A percentile compares a stretch with the other conserved stretches of the same genome.
These are phyloP conservation scores for Colletotrichum acutatum DNA, from an alignment of 2,329 filamentous ascomycete species.

Conservation along the genomic window DNA sequence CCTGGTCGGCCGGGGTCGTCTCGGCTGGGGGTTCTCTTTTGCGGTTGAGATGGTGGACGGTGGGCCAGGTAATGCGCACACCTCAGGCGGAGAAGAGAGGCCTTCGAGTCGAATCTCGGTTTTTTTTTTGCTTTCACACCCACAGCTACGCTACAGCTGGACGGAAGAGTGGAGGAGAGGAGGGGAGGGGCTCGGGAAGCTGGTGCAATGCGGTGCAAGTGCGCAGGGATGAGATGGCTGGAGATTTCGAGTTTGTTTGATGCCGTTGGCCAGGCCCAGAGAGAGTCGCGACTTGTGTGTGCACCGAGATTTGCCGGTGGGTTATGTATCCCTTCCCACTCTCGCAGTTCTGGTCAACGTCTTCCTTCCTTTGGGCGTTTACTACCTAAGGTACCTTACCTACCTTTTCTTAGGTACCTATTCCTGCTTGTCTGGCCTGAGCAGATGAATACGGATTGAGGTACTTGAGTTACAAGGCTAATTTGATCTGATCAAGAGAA, in stretches of 20 bases:
- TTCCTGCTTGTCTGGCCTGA: too few species aligned
- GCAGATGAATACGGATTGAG: too few species aligned
- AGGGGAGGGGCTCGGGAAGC: slow-evolving; percentile 18
- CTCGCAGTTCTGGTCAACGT: not conserved
- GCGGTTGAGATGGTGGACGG: not conserved
- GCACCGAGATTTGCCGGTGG: not conserved
- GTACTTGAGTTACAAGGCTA: too few species aligned
- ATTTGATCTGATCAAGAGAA: not conserved
- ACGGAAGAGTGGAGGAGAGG: not conserved
- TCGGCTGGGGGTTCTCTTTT: not conserved
- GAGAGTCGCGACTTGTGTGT: not conserved
- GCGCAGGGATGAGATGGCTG: slow-evolving; percentile 3
- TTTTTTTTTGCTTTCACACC: not conserved
- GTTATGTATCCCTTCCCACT: not conserved
- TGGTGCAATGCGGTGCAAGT: slow-evolving; percentile 5
- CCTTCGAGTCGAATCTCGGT: too few species aligned
- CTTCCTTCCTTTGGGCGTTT: not conserved
- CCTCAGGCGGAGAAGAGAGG: too few species aligned
- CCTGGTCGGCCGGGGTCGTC: not conserved
- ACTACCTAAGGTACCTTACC: too few species aligned
- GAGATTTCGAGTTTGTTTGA: not conserved
- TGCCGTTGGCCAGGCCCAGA: not conserved
- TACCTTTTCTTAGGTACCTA: too few species aligned
- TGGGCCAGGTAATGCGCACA: not conserved
- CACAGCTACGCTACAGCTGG: not conserved